Conservation (phyloP, 805 yeast genomes). For the Wickerhamomyces pijperi region DNA sequence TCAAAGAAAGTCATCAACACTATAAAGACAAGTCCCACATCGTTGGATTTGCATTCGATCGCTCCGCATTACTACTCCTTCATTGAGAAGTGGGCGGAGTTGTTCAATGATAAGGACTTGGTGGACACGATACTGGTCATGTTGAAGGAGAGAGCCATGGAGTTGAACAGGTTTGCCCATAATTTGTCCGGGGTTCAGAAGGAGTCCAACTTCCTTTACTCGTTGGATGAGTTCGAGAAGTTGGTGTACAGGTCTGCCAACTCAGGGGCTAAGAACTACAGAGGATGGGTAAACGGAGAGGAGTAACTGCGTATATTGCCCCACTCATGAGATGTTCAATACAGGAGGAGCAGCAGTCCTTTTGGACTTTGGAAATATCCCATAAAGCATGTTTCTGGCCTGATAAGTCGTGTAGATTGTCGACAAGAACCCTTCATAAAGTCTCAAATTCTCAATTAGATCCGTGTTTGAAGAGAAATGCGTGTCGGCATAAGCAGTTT, state of each 20-base stretch:
- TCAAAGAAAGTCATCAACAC: conserved; percentile 63
- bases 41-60: conserved; percentile 57
- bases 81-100: conserved; percentile 65
- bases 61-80: conserved; percentile 58
- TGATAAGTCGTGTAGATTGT: neutral
- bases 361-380: neutral
- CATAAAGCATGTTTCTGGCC: neutral
- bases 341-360: too few species aligned
- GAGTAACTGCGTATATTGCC: too few species aligned
- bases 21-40: conserved; percentile 57
- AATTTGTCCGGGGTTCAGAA: conserved; percentile 27
- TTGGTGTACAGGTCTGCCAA: conserved; percentile 41
- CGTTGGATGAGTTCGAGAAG: conserved; percentile 72
- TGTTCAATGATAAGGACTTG: conserved; percentile 59
- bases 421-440: neutral
- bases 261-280: conserved; percentile 33
- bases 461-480: neutral
- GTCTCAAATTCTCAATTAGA: neutral
- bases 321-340: too few species aligned
- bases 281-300: conserved; percentile 28
- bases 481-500: neutral
- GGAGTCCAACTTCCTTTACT: conserved; percentile 43
- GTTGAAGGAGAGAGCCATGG: conserved; percentile 54
- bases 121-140: conserved; percentile 37
- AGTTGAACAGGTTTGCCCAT: conserved; percentile 59